Conservation (phyloP, 2,329 filamentous ascomycete species). For the Huntiella omanensis region DNA sequence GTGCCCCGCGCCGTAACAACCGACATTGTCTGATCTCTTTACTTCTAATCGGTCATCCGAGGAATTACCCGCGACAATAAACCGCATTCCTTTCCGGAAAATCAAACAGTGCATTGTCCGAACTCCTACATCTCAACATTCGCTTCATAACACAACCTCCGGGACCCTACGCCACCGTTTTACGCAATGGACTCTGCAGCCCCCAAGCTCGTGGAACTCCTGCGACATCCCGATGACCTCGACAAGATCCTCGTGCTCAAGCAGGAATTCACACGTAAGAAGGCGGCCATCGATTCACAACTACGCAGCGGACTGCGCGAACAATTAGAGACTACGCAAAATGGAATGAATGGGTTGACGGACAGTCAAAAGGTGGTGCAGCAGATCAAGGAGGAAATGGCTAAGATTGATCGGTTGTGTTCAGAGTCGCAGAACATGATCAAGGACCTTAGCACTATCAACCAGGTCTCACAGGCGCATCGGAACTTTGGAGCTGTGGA, state of each 20-base stretch:
- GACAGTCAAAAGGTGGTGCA: slow-evolving; percentile 85
- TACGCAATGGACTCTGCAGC: slow-evolving; percentile 43
- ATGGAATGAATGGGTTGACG: slow-evolving; percentile 72
- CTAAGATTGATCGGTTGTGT: slow-evolving; percentile 94
- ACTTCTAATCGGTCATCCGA: no score
- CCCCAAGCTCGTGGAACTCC: slow-evolving; percentile 75
- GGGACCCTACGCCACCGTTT: background rate
- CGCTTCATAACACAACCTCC: background rate
- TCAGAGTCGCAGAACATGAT: slow-evolving; percentile 97
- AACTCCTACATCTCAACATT: background rate
- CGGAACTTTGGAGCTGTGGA: slow-evolving; percentile 90
- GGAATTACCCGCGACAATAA: no score
- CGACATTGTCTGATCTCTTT: no score
- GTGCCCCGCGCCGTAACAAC: no score
- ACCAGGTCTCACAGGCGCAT: slow-evolving; percentile 81
- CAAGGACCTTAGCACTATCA: slow-evolving; percentile 85
- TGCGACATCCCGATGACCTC: slow-evolving; percentile 89
- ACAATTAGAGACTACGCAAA: slow-evolving; percentile 85
- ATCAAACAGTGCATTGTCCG: background rate
- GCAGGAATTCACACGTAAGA: slow-evolving; percentile 86
- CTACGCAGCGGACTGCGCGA: slow-evolving; percentile 75
- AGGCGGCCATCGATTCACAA: slow-evolving; percentile 75
- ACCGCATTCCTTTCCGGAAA: no score
- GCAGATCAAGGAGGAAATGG: slow-evolving; percentile 93
- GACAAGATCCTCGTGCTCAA: slow-evolving; percentile 87